Percentiles rank a stretch among this genome's conserved stretches.
Evolutionary conservation across 805 yeast species (phyloP).

Genomic region (Pachysolen tannophilus): DNA sequence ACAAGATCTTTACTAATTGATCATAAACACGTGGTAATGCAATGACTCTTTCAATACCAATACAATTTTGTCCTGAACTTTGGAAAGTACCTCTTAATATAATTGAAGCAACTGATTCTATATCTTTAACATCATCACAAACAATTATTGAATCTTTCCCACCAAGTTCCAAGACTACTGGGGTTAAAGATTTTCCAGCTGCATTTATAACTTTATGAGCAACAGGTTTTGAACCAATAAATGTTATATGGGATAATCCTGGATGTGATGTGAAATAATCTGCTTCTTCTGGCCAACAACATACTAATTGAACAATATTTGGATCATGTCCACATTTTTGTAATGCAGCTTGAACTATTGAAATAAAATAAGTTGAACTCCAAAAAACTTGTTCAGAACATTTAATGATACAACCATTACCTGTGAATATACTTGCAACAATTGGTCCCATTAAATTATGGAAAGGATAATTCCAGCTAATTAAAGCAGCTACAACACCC

Average conservation of each 20-base stretch:
- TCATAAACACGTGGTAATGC: conserved; percentile 68
- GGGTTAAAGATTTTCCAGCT: conserved; percentile 83
- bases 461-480: conserved; percentile 97
- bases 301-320: conserved; percentile 77
- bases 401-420: conserved; percentile 85
- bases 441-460: conserved; percentile 93
- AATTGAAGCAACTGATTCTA: conserved; percentile 58
- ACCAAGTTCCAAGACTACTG: conserved; percentile 92
- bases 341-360: conserved; percentile 64
- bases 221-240: conserved; percentile 92
- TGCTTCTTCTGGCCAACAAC: conserved; percentile 86
- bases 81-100: conserved; percentile 95
- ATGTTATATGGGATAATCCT: conserved; percentile 79
- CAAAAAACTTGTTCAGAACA: conserved; percentile 96
- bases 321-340: conserved; percentile 70
- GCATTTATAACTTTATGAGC: conserved; percentile 81
- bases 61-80: conserved; percentile 96
- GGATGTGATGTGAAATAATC: conserved; percentile 81
- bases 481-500: conserved; percentile 82
- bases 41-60: conserved; percentile 92
- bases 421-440: conserved; percentile 81
- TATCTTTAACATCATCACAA: conserved; percentile 66
- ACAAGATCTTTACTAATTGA: conserved; percentile 45
- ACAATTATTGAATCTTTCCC: conserved; percentile 93
- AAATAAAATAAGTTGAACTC: conserved; percentile 78